Conservation (phyloP, 2,329 filamentous ascomycete species). For the Cladosporium sp. region DNA sequence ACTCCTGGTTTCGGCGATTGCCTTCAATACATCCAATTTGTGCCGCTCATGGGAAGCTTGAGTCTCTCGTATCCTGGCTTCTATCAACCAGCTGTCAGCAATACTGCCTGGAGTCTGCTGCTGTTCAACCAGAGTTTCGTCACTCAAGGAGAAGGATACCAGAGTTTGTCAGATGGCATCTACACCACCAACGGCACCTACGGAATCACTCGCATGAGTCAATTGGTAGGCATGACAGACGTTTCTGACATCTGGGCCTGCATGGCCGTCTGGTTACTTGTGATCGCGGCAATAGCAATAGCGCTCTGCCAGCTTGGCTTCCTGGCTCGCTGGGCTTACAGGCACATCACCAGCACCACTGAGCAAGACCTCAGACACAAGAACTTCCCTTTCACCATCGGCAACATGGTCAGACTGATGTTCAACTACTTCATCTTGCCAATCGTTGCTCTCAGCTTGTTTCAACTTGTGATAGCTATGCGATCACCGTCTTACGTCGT, state of each 20-base stretch:
- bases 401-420: conserved; percentile 69
- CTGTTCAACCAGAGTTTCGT: conserved; percentile 94
- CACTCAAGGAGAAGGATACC: conserved; percentile 63
- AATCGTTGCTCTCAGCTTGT: conserved; percentile 81
- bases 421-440: conserved; percentile 93
- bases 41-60: conserved; percentile 82
- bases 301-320: conserved; percentile 77
- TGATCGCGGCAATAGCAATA: conserved; percentile 68
- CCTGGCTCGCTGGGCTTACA: conserved; percentile 71
- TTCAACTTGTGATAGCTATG: conserved; percentile 78
- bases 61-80: conserved; percentile 89
- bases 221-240: conserved; percentile 77
- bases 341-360: conserved; percentile 66
- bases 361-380: conserved; percentile 89
- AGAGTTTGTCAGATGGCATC: conserved; percentile 77
- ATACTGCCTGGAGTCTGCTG: conserved; percentile 82
- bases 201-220: conserved; percentile 75
- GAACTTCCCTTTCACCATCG: conserved; percentile 76
- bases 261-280: conserved; percentile 87
- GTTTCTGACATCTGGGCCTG: conserved; percentile 86
- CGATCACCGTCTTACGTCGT: conserved; percentile 70
- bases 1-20: conserved; percentile 97
- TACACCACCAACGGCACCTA: conserved; percentile 77
- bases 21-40: conserved; percentile 93
- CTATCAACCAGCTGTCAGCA: conserved; percentile 87